A percentile compares a stretch with the other conserved stretches of the same genome.
phyloP scores from a whole-genome alignment of 495 filamentous ascomycete species.

The Penicillium argentinense region DNA sequence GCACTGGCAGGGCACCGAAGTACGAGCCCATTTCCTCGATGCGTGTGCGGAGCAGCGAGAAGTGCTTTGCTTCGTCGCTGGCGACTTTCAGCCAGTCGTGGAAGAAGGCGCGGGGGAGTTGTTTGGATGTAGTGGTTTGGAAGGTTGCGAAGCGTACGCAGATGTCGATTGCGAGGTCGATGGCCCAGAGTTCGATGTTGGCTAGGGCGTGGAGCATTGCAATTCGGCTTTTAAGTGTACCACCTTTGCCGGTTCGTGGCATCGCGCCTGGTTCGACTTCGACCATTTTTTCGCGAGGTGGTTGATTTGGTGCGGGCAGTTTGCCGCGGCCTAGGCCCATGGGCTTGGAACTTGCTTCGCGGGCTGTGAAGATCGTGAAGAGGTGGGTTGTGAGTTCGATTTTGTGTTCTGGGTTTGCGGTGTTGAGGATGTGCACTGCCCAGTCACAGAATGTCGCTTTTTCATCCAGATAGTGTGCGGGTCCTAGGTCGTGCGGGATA shows the following conservation, averaged over 20 bases:
- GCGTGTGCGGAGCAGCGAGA: constrained; percentile 49
- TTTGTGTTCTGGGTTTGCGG: constrained; percentile 52
- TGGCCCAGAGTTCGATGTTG: constrained; percentile 56
- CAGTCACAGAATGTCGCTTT: constrained; percentile 52
- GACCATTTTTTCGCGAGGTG: constrained; percentile 45
- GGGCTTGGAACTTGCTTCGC: constrained; percentile 39
- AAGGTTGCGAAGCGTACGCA: constrained; percentile 53
- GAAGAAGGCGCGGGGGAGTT: constrained; percentile 50
- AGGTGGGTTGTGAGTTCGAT: constrained; percentile 52
- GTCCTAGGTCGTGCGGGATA: constrained; percentile 13
- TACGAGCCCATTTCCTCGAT: constrained; percentile 50
- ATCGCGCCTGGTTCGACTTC: constrained; percentile 43
- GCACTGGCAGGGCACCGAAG: constrained; percentile 52
- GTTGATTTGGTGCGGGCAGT: constrained; percentile 39
- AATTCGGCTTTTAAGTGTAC: constrained; percentile 49
- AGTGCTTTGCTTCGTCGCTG: constrained; percentile 55
- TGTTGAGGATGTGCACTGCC: constrained; percentile 52
- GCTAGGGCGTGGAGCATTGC: constrained; percentile 54
- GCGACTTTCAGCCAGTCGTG: constrained; percentile 57
- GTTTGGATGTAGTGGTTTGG: constrained; percentile 31
- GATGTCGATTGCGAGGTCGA: constrained; percentile 56
- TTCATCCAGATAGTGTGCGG: constrained; percentile 39
- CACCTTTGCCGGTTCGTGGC: constrained; percentile 44
- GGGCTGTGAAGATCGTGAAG: constrained; percentile 42
- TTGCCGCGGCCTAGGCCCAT: constrained; percentile 48